phyloP scores from a whole-genome alignment of 2,329 filamentous ascomycete genomes.

The Harringtonia lauricola region DNA sequence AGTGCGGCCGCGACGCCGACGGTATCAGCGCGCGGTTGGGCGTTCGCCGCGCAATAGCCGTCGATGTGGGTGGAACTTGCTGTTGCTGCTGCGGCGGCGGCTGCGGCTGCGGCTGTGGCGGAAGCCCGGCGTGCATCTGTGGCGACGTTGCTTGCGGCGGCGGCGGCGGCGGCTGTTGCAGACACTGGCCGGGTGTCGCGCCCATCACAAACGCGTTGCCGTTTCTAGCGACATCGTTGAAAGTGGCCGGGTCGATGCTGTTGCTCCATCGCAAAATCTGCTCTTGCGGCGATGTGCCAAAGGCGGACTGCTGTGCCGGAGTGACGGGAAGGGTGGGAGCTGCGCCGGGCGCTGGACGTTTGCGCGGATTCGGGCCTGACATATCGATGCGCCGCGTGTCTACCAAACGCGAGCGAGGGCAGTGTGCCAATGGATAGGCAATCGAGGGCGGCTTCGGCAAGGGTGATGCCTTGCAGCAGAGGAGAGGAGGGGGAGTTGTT shows the following conservation, averaged over 20 bases:
- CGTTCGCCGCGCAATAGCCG: slow-evolving; percentile 39
- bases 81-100: slow-evolving; percentile 13
- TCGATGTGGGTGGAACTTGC: slow-evolving; percentile 23
- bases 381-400: too few species aligned
- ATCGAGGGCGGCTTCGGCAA: too few species aligned
- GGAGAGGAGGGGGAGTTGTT: too few species aligned
- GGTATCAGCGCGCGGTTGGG: slow-evolving; percentile 40
- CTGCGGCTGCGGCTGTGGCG: slow-evolving; percentile 1
- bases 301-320: slow-evolving; percentile 36
- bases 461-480: too few species aligned
- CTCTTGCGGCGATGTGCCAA: slow-evolving; percentile 28
- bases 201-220: slow-evolving; percentile 28
- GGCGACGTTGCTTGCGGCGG: too few species aligned
- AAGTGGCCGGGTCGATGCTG: slow-evolving; percentile 22
- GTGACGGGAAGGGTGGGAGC: slow-evolving; percentile 48
- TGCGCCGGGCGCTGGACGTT: slow-evolving; percentile 63
- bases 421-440: too few species aligned
- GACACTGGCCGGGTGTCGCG: slow-evolving; percentile 19
- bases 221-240: slow-evolving; percentile 23
- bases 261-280: slow-evolving; percentile 36
- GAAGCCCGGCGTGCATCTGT: too few species aligned
- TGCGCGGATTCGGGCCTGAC: slow-evolving; percentile 46
- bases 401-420: too few species aligned
- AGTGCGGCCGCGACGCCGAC: slow-evolving; percentile 24
- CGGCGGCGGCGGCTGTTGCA: slow-evolving; percentile 5